Evolutionary conservation across 2,329 filamentous ascomycete species (phyloP), one percentile per base, ranked within the genome.

Genomic region (Sarocladiaceae sp.): DNA sequence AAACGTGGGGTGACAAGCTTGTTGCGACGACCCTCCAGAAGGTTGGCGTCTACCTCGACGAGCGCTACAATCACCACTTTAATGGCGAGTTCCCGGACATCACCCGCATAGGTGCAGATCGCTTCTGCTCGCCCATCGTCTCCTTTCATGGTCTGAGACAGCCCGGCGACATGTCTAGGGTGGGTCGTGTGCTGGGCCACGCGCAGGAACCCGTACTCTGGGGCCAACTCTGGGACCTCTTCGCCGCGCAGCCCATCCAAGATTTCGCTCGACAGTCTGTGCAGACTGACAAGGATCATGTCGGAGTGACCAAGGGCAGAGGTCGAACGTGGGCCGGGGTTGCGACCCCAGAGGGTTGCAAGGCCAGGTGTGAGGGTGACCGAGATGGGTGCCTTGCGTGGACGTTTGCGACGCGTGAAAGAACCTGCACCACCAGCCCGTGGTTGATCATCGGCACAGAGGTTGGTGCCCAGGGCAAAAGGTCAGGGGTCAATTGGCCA

Each of bases 1-100:
- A 75, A 50, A 71, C 66, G 3, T 77, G 66, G 65, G 76, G 76
- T 44, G 76, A 79, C 55, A 68, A 68, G 43, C 60, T 80, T 16
- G 64, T 80, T 6, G 71, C 74, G 23, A 72, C 67, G 18, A 73
- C 73, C 26, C 57, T 78, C 39, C 70, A 74, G 57, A 70, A 70
- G 55, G 55, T 74, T 4, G 76, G 72, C 11, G 61, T 79, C 33
- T 76, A 78, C 56, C 61, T 80, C 6, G 70, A 78, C 51, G 76
- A 80, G 61, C 58, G 63, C 5, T 76, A 75, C 58, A 65, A 65
- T 45, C 70, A 69, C 40, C 58, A 76, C 47, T 80, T 80, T 58
- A 79, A 77, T 54, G 75, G 76, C 39, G 74, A 78, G 52, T 57
- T 62, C 16, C 75, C 76, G 0, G 56, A 58, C 48, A 62, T 68